phyloP scores from a whole-genome alignment of 1,284 basidiomycete species.

The Polyporus tsugae region DNA sequence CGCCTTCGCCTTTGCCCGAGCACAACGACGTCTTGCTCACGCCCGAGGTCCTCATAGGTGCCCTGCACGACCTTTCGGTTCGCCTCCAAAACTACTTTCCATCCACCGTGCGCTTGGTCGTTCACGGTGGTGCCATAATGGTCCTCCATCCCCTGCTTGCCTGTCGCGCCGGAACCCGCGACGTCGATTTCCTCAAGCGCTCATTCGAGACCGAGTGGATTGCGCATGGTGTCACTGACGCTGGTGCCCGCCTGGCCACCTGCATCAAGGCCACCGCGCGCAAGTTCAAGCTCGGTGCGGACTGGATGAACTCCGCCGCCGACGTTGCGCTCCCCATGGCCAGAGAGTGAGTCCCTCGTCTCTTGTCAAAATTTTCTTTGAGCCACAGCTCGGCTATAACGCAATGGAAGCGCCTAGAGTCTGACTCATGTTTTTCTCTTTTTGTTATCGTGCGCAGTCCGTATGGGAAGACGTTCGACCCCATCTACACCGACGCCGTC shows the following conservation, averaged over 20 bases:
- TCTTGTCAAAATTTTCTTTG: conserved; percentile 13
- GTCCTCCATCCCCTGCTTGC: conserved; percentile 61
- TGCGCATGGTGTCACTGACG: conserved; percentile 54
- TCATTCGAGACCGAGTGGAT: conserved; percentile 64
- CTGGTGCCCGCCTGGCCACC: conserved; percentile 56
- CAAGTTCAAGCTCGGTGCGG: conserved; percentile 58
- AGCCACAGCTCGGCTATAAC: conserved; percentile 6
- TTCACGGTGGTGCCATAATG: conserved; percentile 77
- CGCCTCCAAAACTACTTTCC: conserved; percentile 54
- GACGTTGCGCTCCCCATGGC: conserved; percentile 72
- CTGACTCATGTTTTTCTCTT: conserved; percentile 10
- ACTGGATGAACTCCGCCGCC: conserved; percentile 79
- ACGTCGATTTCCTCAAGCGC: conserved; percentile 70
- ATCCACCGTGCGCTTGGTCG: conserved; percentile 59
- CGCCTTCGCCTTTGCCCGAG: conserved; percentile 17
- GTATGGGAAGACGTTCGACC: conserved; percentile 57
- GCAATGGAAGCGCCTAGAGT: conserved; percentile 6
- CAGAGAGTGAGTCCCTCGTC: conserved; percentile 53
- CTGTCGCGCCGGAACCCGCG: conserved; percentile 61
- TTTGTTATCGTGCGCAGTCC: conserved; percentile 38
- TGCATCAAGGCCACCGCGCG: conserved; percentile 64
- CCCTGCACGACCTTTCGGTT: conserved; percentile 60
- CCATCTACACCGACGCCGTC: conserved; percentile 61
- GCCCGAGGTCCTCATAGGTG: conserved; percentile 45
- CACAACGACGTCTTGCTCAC: conserved; percentile 49